These are phyloP conservation scores for Davidsoniella virescens DNA, from an alignment of 2,329 filamentous ascomycete genomes.

Conservation along the genomic window DNA sequence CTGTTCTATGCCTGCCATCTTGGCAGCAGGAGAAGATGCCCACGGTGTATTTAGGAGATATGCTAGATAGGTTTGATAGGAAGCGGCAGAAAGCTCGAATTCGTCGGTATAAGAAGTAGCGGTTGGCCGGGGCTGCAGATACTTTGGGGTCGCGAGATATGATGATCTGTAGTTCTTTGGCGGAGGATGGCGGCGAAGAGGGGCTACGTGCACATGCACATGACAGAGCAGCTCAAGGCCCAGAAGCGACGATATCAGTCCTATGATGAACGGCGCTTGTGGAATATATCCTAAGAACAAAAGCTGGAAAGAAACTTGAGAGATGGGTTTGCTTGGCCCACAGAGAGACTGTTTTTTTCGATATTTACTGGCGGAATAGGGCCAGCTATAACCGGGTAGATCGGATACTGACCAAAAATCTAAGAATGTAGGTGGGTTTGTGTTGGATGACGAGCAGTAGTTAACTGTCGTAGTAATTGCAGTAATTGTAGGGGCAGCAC, in stretches of 20 bases:
- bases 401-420: too few relatives aligned
- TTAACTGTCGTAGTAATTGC: too few relatives aligned
- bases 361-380: too few relatives aligned
- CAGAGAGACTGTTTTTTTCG: too few relatives aligned
- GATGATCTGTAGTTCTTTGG: background rate
- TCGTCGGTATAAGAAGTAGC: background rate
- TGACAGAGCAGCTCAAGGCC: conserved; percentile 13
- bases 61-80: conserved; percentile 4
- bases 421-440: too few relatives aligned
- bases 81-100: conserved; percentile 1
- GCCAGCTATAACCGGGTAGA: too few relatives aligned
- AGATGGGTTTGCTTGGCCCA: too few relatives aligned
- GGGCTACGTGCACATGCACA: conserved; percentile 12
- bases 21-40: conserved; percentile 13
- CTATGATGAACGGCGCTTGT: conserved; percentile 9
- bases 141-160: background rate
- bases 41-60: conserved; percentile 6
- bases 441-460: too few relatives aligned
- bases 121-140: background rate
- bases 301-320: background rate
- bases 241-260: conserved; percentile 12
- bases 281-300: background rate
- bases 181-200: conserved; percentile 4
- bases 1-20: conserved; percentile 90
- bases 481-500: too few relatives aligned